Percentiles rank a stretch among this genome's conserved stretches.
These are phyloP conservation scores for Avicennia marina DNA, from an alignment of 257 asterid species.

Conservation along the genomic window DNA sequence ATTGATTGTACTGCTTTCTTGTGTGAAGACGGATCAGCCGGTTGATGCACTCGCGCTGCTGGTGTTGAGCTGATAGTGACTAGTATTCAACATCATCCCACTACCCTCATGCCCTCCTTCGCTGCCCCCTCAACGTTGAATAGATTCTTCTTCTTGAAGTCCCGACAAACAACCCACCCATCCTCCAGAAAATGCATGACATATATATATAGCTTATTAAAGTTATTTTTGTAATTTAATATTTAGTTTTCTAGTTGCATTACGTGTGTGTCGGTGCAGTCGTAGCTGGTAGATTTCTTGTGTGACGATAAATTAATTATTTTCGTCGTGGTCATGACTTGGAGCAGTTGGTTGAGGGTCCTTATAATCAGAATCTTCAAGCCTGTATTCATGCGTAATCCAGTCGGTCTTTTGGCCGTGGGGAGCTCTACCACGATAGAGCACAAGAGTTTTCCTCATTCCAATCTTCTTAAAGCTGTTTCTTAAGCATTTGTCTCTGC, in stretches of 20 bases:
- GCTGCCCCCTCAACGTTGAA: conserved; percentile 49
- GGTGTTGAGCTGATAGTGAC: conserved; percentile 23
- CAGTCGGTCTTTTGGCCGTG: conserved; percentile 91
- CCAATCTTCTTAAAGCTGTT: conserved; percentile 72
- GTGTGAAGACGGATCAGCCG: conserved; percentile 19
- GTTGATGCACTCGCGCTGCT: conserved; percentile 5
- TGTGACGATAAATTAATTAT: too few species aligned
- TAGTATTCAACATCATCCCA: conserved; percentile 9
- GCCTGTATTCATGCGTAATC: conserved; percentile 93
- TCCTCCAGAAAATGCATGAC: conserved; percentile 46
- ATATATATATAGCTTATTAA: too few species aligned
- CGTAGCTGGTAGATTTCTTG: too few species aligned
- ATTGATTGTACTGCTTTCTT: conserved; percentile 14
- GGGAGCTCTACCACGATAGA: conserved; percentile 90
- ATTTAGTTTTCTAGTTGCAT: too few species aligned
- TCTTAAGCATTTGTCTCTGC: conserved; percentile 83
- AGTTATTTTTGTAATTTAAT: too few species aligned
- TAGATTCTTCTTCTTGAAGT: conserved; percentile 83
- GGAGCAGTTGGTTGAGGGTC: conserved; percentile 44
- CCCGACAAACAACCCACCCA: conserved; percentile 94
- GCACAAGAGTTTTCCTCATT: conserved; percentile 86
- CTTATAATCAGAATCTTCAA: conserved; percentile 47
- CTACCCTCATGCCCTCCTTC: conserved; percentile 19
- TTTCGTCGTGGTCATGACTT: too few species aligned
- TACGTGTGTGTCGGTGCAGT: not conserved